phyloP scores from a whole-genome alignment of 2,329 filamentous ascomycete genomes.

The Cryphonectria radicalis region DNA sequence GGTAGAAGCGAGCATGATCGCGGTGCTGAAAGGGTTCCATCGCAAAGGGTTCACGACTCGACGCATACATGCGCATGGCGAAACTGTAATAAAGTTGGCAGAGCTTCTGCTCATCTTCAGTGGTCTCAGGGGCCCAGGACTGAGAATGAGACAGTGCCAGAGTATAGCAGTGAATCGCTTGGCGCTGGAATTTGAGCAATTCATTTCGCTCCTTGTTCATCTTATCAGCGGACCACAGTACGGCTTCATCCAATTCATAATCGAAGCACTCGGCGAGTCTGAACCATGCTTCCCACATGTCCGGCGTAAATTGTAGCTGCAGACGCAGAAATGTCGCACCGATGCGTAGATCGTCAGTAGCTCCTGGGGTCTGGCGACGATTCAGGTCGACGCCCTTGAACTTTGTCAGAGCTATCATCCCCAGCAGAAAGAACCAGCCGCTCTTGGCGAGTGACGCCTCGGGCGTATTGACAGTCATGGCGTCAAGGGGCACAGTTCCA shows the following conservation, averaged over 20 bases:
- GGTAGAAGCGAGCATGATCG: constrained; percentile 62
- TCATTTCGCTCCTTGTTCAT: constrained; percentile 82
- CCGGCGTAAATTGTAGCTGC: constrained; percentile 80
- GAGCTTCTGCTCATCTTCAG: constrained; percentile 56
- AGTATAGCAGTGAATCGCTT: constrained; percentile 80
- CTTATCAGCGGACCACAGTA: constrained; percentile 88
- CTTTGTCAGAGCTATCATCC: constrained; percentile 84
- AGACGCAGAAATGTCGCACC: constrained; percentile 79
- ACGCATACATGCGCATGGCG: constrained; percentile 65
- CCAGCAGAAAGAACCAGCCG: constrained; percentile 91
- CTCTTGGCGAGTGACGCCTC: constrained; percentile 76
- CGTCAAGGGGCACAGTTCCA: constrained; percentile 75
- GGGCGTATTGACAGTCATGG: constrained; percentile 68
- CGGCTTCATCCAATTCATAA: constrained; percentile 82
- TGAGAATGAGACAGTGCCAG: constrained; percentile 63
- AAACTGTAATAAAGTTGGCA: constrained; percentile 65
- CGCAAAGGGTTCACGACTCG: constrained; percentile 64
- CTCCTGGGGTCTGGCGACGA: constrained; percentile 76
- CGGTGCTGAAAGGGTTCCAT: constrained; percentile 65
- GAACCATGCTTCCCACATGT: constrained; percentile 91
- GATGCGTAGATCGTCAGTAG: constrained; percentile 82
- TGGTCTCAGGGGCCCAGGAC: constrained; percentile 50
- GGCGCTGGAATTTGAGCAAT: constrained; percentile 74
- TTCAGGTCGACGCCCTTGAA: constrained; percentile 73
- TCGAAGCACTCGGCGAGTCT: constrained; percentile 86